These are phyloP conservation scores for Aspergillus aculeatus DNA, from an alignment of 2,329 filamentous ascomycete species.

Conservation along the genomic window DNA sequence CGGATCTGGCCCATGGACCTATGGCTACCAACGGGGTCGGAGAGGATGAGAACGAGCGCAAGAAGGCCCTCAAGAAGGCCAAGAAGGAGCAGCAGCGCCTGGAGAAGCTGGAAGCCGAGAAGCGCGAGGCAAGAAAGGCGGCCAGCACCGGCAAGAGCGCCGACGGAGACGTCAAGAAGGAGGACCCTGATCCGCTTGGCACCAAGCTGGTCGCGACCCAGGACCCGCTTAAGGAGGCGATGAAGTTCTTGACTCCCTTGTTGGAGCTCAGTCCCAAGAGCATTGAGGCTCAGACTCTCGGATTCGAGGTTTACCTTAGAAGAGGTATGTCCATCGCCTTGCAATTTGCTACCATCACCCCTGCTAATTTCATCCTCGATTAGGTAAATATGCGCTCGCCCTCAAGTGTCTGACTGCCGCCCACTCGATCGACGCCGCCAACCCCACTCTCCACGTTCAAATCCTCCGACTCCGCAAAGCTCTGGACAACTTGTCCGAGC, in stretches of 20 bases:
- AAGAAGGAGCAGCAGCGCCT: conserved; percentile 74
- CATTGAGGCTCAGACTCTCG: conserved; percentile 76
- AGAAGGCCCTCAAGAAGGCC: conserved; percentile 87
- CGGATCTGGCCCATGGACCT: conserved; percentile 61
- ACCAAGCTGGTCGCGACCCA: conserved; percentile 75
- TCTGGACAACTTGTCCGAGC: conserved; percentile 55
- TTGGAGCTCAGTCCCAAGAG: conserved; percentile 79
- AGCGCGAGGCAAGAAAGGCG: conserved; percentile 80
- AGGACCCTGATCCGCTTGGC: conserved; percentile 85
- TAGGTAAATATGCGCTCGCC: conserved; percentile 84
- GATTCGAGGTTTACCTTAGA: conserved; percentile 86
- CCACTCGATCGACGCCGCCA: conserved; percentile 63
- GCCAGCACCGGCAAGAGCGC: conserved; percentile 56
- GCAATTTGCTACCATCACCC: not conserved
- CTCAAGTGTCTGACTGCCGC: conserved; percentile 80
- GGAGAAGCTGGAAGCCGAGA: conserved; percentile 77
- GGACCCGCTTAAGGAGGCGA: conserved; percentile 79
- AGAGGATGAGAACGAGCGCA: conserved; percentile 63
- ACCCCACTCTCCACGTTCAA: conserved; percentile 75
- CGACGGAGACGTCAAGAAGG: conserved; percentile 69
- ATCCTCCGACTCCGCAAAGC: conserved; percentile 66
- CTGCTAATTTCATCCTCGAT: conserved; percentile 23
- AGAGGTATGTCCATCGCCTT: conserved; percentile 61
- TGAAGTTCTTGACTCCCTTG: conserved; percentile 80
- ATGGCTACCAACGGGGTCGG: conserved; percentile 52